Evolutionary conservation across 202 grass and related monocot genomes (phyloP).

Genomic region (Miscanthus sacchariflorus): DNA sequence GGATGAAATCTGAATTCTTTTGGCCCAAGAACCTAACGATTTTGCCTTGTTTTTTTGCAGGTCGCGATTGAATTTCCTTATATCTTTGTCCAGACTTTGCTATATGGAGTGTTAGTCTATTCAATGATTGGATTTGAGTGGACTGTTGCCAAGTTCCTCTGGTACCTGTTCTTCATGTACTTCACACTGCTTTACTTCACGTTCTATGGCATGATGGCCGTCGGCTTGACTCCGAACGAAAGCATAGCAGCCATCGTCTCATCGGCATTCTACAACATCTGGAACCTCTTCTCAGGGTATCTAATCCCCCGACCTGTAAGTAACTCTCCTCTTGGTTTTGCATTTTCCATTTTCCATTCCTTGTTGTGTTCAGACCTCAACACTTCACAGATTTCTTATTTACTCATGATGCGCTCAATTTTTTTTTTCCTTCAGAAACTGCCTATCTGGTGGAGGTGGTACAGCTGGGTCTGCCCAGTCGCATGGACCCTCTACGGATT

Average conservation of each 20-base stretch:
- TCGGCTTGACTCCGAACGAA: conserved; percentile 83
- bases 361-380: not conserved
- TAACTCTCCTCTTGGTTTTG: conserved; percentile 32
- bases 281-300: conserved; percentile 92
- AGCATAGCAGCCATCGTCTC: conserved; percentile 77
- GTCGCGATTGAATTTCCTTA: conserved; percentile 76
- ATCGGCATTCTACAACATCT: conserved; percentile 71
- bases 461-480: conserved; percentile 71
- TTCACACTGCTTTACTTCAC: conserved; percentile 87
- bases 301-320: conserved; percentile 82
- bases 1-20: conserved; percentile 22
- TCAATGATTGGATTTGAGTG: conserved; percentile 90
- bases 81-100: conserved; percentile 64
- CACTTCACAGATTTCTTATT: not conserved
- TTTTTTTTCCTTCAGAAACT: conserved; percentile 56
- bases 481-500: conserved; percentile 82
- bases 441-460: conserved; percentile 94
- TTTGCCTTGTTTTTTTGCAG: conserved; percentile 47
- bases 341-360: not conserved
- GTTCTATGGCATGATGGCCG: conserved; percentile 90
- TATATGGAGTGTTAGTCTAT: conserved; percentile 74
- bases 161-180: conserved; percentile 96
- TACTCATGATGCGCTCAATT: not conserved
- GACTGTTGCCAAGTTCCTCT: conserved; percentile 84
- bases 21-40: conserved; percentile 39